Evolutionary conservation across 495 filamentous ascomycete genomes (phyloP).

Genomic region (Chaetomium cochliodes): DNA sequence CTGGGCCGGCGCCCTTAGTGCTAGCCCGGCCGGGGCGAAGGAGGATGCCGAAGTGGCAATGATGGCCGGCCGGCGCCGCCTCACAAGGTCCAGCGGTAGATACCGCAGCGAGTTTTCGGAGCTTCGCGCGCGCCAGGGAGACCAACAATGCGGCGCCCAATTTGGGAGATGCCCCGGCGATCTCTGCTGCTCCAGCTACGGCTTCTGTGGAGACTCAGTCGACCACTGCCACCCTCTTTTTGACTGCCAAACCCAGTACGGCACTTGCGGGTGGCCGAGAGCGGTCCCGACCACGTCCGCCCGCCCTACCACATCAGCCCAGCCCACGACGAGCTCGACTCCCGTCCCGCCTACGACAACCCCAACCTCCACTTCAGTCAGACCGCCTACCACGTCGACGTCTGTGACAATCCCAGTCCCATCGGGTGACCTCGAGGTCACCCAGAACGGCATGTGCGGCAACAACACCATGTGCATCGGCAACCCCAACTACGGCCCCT

Average conservation of each 20-base stretch:
- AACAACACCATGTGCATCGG: conserved; percentile 39
- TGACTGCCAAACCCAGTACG: conserved; percentile 51
- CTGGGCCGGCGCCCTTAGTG: conserved; percentile 21
- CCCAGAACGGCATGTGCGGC: conserved; percentile 38
- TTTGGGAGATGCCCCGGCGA: conserved; percentile 28
- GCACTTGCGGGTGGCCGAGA: conserved; percentile 40
- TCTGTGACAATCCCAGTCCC: conserved; percentile 18
- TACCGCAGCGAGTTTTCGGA: conserved; percentile 8
- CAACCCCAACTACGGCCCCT: conserved; percentile 33
- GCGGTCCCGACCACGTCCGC: conserved; percentile 13
- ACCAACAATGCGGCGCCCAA: conserved; percentile 26
- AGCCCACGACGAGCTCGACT: background rate
- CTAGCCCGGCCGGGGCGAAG: conserved; percentile 4
- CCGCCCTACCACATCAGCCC: conserved; percentile 6
- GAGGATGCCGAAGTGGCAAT: conserved; percentile 2
- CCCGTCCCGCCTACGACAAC: conserved; percentile 11
- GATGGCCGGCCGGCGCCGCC: conserved; percentile 9
- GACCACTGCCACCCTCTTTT: conserved; percentile 50
- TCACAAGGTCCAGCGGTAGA: background rate
- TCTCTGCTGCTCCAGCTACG: conserved; percentile 47
- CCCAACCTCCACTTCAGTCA: background rate
- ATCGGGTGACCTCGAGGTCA: conserved; percentile 24
- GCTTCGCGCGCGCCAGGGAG: conserved; percentile 29
- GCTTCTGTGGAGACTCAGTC: conserved; percentile 50
- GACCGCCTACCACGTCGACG: conserved; percentile 11